Evolutionary conservation across 2,329 filamentous ascomycete genomes (phyloP), one percentile per base, ranked within the genome.

Genomic region (Escovopsis sp.): DNA sequence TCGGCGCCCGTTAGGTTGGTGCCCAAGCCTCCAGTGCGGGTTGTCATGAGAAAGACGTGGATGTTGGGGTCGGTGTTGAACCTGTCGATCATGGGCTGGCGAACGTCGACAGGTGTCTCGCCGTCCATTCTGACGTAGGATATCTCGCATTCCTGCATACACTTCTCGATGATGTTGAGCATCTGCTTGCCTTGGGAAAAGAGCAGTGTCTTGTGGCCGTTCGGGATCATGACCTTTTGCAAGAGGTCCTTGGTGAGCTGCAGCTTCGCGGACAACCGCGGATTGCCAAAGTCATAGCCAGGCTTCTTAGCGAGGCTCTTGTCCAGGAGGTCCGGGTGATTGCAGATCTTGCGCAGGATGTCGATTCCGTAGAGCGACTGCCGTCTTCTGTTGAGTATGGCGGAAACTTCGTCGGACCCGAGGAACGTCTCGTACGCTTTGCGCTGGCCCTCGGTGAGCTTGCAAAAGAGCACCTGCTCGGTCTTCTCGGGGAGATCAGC

Each of bases 151-250:
- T 89, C 66, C 10, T 71, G 68, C 11, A 96, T 70, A 50, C 91
- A 93, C 14, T 76, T 77, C 55, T 98, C 84, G 6, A 98, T 71
- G 33, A 98, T 94, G 52, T 96, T 83, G 11, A 98, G 73, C 86
- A 96, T 96, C 55, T 93, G 87, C 12, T 85, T 80, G 50, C 91
- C 85, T 58, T 98, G 91, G 7, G 84, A 85, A 54, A 98, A 98
- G 0, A 98, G 69, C 11, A 98, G 63, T 1, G 86, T 91, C 62
- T 96, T 98, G 61, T 96, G 88, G 0, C 87, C 88, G 43, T 85
- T 78, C 5, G 80, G 77, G 56, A 83, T 93, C 87, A 89, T 98
- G 54, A 93, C 75, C 35, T 61, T 62, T 45, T 84, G 80, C 7
- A 98, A 65, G 4, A 98, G 66, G 5, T 83, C 82, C 53, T 93